Base-by-base conservation (phyloP, 2,329 filamentous ascomycete species). In the Exophiala oligosperma region DNA sequence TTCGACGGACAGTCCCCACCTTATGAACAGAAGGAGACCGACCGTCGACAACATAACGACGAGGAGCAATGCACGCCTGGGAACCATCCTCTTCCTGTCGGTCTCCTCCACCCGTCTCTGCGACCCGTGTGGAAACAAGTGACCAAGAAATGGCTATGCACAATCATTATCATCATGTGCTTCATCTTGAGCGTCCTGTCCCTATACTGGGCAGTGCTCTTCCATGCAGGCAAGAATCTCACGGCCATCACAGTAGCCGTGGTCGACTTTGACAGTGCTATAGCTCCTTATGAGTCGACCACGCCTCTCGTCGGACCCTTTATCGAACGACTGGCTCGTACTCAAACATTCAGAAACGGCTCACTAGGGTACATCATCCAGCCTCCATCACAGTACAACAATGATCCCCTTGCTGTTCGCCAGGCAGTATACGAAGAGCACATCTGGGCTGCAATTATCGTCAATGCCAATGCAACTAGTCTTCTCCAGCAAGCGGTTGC, bases 121-220 rank as follows among this genome's bases (percentile, higher is more conserved):
- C 66, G 64, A 29, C 54, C 60, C 21, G 59, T 64, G 7, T 35
- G 48, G 12, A 56, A 44, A 29, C 46, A 52, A 28, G 43, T 58
- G 26, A 24, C 32, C 29, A 51, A 48, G 52, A 55, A 58, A 53
- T 62, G 37, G 51, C 21, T 3, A 5, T 4, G n/a, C 43, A 52
- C 46, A 78, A 77, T 81, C 4, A 62, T 78, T 1, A 74, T 83
- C 5, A 73, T 88, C 4, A 81, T 81, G 67, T 64, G 74, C 3
- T 86, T 85, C 64, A 81, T 86, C 48, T 69, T 87, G 4, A 72
- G 64, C 9, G 75, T 85, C 3, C 68, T 88, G 0, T 85, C 82
- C 0, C 70, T 88, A 2, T 87, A 84, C 71, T 88, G 84, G 84
- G 84, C 74, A 0, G 79, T 80, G 0, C 79, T 87, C 21, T 83